Conservation (phyloP, 139 green algal species). For the Closterium sp. region DNA sequence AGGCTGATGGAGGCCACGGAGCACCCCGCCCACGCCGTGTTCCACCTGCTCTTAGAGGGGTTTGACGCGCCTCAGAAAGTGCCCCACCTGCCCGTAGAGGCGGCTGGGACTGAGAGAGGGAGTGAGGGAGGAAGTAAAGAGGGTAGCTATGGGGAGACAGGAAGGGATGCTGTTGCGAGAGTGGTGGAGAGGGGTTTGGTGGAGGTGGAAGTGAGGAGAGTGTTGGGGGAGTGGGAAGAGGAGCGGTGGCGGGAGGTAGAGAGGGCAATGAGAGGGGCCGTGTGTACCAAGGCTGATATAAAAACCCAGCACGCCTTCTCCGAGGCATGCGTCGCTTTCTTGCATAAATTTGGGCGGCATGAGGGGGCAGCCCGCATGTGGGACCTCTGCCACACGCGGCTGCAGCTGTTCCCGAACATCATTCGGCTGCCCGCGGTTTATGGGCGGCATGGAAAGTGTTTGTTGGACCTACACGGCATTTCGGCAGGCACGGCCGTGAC, state of each 20-base stretch:
- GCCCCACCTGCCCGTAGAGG: background rate
- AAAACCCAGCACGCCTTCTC: background rate
- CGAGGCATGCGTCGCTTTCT: background rate
- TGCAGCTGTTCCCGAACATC: background rate
- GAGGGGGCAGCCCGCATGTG: background rate
- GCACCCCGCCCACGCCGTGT: conserved; percentile 8
- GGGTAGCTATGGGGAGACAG: background rate
- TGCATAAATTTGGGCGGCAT: background rate
- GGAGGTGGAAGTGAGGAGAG: background rate
- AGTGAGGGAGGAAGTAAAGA: background rate
- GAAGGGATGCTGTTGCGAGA: background rate
- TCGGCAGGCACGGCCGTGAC: conserved; percentile 10
- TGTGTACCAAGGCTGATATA: background rate
- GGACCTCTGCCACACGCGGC: background rate
- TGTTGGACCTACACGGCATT: conserved; percentile 9
- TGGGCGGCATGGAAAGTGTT: background rate
- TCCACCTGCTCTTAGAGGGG: conserved; percentile 12
- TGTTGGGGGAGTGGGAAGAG: background rate
- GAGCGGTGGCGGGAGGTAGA: background rate
- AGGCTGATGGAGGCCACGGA: conserved; percentile 5
- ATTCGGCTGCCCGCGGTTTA: background rate
- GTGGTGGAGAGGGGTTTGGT: background rate
- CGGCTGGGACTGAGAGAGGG: background rate
- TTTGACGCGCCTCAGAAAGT: background rate
- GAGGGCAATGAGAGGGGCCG: background rate